Evolutionary conservation across 441 rosid species (phyloP), one percentile per base, ranked within the genome.

Genomic region (Rhodomyrtus psidioides): DNA sequence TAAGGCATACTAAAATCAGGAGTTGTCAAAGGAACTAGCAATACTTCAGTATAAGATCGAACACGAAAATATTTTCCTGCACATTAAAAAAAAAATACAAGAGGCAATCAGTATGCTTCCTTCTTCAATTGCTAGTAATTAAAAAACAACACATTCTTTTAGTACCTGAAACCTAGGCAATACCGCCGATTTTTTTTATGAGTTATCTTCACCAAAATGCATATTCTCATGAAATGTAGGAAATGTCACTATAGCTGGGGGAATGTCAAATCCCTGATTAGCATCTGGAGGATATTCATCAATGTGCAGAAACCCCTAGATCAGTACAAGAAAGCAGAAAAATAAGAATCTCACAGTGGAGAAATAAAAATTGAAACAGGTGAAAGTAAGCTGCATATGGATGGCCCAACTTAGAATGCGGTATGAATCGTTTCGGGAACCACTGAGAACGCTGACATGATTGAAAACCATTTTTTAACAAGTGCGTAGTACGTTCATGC

Each of bases 1-100:
- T 97, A 97, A 70, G 99, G 99, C 99, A 95, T 97, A 93, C 98
- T 97, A 87, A 96, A 97, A 90, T 97, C 98, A 88, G 99, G 98
- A 53, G 99, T 96, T 86, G 97, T 95, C 90, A 97, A 89, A 81
- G 98, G 99, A 57, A 95, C 97, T n/a, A 95, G 97, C 87, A 96
- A 89, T 79, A 93, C 97, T 95, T 97, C 99, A 5, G 98, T 94
- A 91, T 96, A 97, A 53, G 95, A 91, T 87, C 92, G 91, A 86
- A 95, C 92, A 53, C 88, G 90, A 53, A 90, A 53, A 90, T 91
- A 53, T 82, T 93, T 87, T 91, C 96, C 99, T 95, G 95, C 92
- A 93, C 46, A 53, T 30, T 75, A 55, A 55, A 62, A 42, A 53
- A 23, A 39, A 86, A 85, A 85, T 51, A 85, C 85, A 39, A 79